Percentiles rank a stretch among this genome's conserved stretches.
phyloP scores from a whole-genome alignment of 306 rosid species.

The Urtica urens region DNA sequence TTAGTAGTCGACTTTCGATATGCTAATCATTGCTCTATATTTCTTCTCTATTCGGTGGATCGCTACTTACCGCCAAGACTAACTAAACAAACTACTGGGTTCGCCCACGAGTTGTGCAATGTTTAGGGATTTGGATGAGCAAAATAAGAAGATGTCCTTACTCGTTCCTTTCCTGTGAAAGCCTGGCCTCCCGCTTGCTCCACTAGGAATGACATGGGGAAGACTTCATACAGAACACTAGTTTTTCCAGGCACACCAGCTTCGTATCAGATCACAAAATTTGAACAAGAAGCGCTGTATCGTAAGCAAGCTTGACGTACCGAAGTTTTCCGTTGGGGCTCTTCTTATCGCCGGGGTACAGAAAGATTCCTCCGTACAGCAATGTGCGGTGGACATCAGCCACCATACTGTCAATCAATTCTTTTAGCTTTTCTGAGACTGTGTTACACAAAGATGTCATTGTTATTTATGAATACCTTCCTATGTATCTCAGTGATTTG shows the following conservation, averaged over 20 bases:
- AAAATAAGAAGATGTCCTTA: slow-evolving; percentile 14
- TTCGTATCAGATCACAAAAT: not conserved
- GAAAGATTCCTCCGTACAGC: slow-evolving; percentile 92
- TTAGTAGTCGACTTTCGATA: too few relatives aligned
- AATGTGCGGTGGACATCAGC: slow-evolving; percentile 98
- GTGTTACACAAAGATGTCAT: not conserved
- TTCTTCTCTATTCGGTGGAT: too few relatives aligned
- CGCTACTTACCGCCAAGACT: too few relatives aligned
- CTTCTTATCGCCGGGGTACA: slow-evolving; percentile 95
- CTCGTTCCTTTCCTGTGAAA: slow-evolving; percentile 84
- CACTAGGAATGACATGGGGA: slow-evolving; percentile 94
- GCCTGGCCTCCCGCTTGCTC: slow-evolving; percentile 97
- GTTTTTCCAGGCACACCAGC: not conserved
- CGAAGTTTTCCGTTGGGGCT: slow-evolving; percentile 96
- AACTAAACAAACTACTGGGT: too few relatives aligned
- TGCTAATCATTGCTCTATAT: too few relatives aligned
- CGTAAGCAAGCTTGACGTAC: slow-evolving; percentile 27
- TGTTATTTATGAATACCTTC: too few relatives aligned
- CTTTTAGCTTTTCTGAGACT: not conserved
- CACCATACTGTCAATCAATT: slow-evolving; percentile 58
- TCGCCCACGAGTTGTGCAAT: too few relatives aligned
- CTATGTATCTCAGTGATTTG: slow-evolving; percentile 90
- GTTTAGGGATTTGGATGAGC: too few relatives aligned
- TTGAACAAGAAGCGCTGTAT: not conserved
- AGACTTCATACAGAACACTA: slow-evolving; percentile 90